These are phyloP conservation scores for Uncinocarpus reesii DNA, from an alignment of 2,329 filamentous ascomycete genomes.

Conservation along the genomic window DNA sequence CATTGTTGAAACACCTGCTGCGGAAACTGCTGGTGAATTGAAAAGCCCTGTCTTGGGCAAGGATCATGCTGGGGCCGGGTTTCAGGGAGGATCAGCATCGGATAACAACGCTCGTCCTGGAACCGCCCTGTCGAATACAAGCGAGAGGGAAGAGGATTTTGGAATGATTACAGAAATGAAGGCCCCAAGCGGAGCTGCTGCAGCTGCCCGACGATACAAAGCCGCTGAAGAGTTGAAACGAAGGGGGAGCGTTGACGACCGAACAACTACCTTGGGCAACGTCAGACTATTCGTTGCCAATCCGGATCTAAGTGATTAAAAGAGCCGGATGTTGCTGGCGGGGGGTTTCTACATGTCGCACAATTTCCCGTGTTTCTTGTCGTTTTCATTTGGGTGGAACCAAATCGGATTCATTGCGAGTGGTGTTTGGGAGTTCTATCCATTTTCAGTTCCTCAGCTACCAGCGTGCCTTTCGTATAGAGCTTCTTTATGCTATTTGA, in stretches of 20 bases:
- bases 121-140: constrained; percentile 26
- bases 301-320: constrained; percentile 38
- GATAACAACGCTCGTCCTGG: constrained; percentile 21
- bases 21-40: constrained; percentile 18
- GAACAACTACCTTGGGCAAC: constrained; percentile 39
- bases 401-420: not conserved
- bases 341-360: too few species aligned
- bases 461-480: not conserved
- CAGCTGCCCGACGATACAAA: constrained; percentile 32
- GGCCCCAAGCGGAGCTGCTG: constrained; percentile 33
- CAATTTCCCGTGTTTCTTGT: too few species aligned
- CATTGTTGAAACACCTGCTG: constrained; percentile 32
- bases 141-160: constrained; percentile 44
- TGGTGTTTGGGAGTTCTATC: not conserved
- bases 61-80: constrained; percentile 13
- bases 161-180: constrained; percentile 45
- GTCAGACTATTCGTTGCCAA: constrained; percentile 41
- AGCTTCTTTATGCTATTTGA: not conserved
- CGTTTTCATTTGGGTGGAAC: not conserved
- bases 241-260: constrained; percentile 41
- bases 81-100: not conserved
- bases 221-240: constrained; percentile 38
- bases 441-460: not conserved
- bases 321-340: not conserved
- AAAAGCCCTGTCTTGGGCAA: not conserved